Base-by-base conservation (phyloP, 1,284 basidiomycete genomes). In the Apiotrichum veenhuisii region DNA sequence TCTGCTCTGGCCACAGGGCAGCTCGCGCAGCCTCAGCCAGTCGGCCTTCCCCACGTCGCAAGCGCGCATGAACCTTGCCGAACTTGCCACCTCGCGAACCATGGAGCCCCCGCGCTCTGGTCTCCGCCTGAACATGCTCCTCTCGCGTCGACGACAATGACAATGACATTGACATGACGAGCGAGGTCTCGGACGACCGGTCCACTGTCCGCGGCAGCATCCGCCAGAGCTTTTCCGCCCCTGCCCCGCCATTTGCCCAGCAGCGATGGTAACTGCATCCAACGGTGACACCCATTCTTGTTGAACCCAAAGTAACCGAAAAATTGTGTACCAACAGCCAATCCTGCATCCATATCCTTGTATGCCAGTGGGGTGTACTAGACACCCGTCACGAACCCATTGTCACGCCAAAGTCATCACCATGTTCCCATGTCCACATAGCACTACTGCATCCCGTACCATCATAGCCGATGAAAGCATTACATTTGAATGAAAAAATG, bases 111-210 rank as follows among this genome's bases (percentile, higher is more conserved):
- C 74, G 7, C 58, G 61, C 27, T 71, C 70, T 9, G 68, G 69
- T 2, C 25, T 74, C 45, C 59, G 71, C 26, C 64, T 76, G n/a
- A 71, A 71, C 34, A 66, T 66, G 20, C 58, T 76, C 36, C 59
- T 73, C 22, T 68, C 69, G 61, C 15, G 56, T 53, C 27, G 46
- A 22, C 30, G 57, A 51, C 18, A 60, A 59, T 2, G 48, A 50
- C 7, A n/a, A n/a, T n/a, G 64, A 62, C 25, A 47, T 62, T 33
- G 63, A 64, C 44, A 55, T 51, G 37, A 38, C 33, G 34, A 37
- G 46, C 46, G 46, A 36, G 22, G 23, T 37, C n/a, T 41, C 49
- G 23, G 63, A 65, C 50, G 63, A 60, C 41, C 62, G 57, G 22
- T 53, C 57, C 8, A 54, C 54, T 20, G 37, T 58, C 27, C 57